Percentiles rank a stretch among this genome's conserved stretches.
Conservation (phyloP, 257 asterid species). For the Primulina tabacum region DNA sequence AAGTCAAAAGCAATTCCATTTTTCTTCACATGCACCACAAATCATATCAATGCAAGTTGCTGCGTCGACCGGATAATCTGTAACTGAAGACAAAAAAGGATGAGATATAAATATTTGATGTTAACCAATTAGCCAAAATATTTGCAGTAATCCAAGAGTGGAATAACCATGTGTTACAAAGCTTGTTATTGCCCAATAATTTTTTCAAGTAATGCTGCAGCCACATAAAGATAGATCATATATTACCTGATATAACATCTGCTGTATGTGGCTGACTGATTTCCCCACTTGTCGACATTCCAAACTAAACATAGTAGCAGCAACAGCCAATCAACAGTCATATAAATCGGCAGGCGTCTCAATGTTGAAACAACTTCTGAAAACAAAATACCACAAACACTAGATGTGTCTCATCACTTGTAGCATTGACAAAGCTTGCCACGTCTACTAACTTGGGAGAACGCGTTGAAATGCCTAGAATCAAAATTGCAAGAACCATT, state of each 20-base stretch:
- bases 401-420: not conserved
- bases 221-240: too few relatives aligned
- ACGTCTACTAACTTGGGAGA: not conserved
- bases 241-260: not conserved
- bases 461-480: not conserved
- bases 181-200: too few relatives aligned
- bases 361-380: not conserved
- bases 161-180: too few relatives aligned
- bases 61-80: not conserved
- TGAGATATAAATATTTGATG: too few relatives aligned
- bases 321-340: not conserved
- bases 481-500: not conserved
- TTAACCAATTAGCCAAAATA: not conserved
- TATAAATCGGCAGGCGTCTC: not conserved
- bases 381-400: not conserved
- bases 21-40: slow-evolving; percentile 1
- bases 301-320: not conserved
- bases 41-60: not conserved
- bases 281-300: not conserved
- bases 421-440: not conserved
- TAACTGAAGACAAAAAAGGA: not conserved
- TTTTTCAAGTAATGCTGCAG: too few relatives aligned
- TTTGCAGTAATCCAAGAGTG: too few relatives aligned
- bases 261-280: not conserved
- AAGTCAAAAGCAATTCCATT: not conserved